phyloP scores from a whole-genome alignment of 2,329 filamentous ascomycete species.

The Hymenoscyphus infarciens region DNA sequence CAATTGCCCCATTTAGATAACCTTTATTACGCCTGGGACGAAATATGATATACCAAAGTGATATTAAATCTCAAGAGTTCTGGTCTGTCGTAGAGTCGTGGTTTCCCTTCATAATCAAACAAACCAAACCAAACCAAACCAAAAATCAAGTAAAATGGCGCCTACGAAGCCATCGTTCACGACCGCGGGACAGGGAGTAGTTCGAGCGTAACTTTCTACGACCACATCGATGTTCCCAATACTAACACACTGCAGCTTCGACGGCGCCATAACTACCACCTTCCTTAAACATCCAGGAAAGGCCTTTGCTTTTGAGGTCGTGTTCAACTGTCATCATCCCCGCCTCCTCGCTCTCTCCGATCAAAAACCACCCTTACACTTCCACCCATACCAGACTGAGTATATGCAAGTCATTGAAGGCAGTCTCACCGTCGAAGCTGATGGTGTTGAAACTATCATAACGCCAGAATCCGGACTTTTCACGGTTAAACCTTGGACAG shows the following conservation, averaged over 20 bases:
- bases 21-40: too few relatives aligned
- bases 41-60: not conserved
- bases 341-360: not conserved
- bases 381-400: conserved; percentile 36
- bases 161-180: not conserved
- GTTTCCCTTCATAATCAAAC: not conserved
- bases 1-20: too few relatives aligned
- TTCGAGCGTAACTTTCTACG: not conserved
- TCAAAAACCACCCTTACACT: conserved; percentile 29
- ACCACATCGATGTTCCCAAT: not conserved
- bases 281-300: not conserved
- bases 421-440: conserved; percentile 31
- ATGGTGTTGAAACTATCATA: conserved; percentile 27
- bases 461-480: conserved; percentile 34
- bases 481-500: conserved; percentile 24
- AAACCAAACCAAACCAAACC: not conserved
- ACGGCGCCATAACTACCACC: conserved; percentile 5
- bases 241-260: not conserved
- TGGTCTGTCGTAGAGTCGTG: not conserved
- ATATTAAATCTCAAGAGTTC: not conserved
- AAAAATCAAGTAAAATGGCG: not conserved
- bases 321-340: conserved; percentile 2
- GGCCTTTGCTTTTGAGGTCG: conserved; percentile 2
- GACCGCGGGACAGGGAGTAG: not conserved
- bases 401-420: conserved; percentile 34